Evolutionary conservation across 2,329 filamentous ascomycete species (phyloP).

Genomic region (Aspergillus sclerotialis): DNA sequence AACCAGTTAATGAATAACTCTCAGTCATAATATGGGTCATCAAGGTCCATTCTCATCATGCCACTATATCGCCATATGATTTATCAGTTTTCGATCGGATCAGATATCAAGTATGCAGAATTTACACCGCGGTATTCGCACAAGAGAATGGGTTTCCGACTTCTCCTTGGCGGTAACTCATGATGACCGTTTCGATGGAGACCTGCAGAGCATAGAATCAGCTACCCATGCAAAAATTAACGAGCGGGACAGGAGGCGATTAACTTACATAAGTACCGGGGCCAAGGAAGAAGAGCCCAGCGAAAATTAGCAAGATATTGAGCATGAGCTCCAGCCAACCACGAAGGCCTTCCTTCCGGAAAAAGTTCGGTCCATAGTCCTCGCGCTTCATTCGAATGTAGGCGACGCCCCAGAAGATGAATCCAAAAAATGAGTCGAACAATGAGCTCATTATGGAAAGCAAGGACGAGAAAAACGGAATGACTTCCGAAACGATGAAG

Average conservation of each 20-base stretch:
- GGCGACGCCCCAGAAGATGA: conserved; percentile 68
- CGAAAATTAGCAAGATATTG: conserved; percentile 65
- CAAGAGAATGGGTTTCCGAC: conserved; percentile 73
- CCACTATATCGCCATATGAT: neutral
- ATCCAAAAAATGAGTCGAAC: conserved; percentile 74
- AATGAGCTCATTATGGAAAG: conserved; percentile 57
- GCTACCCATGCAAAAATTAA: too few species aligned
- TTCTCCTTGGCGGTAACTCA: conserved; percentile 58
- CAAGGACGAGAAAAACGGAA: conserved; percentile 81
- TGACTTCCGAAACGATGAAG: conserved; percentile 86
- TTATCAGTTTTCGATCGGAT: neutral
- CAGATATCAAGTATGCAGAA: conserved; percentile 6
- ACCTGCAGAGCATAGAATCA: too few species aligned
- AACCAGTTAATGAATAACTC: neutral
- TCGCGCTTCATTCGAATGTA: conserved; percentile 39
- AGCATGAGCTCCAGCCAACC: conserved; percentile 43
- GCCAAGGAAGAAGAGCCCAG: conserved; percentile 73
- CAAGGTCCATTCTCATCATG: neutral
- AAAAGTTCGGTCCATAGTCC: conserved; percentile 35
- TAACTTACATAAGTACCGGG: conserved; percentile 68
- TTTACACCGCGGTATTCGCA: conserved; percentile 38
- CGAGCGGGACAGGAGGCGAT: conserved; percentile 3
- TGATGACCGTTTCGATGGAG: conserved; percentile 45
- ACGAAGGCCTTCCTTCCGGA: conserved; percentile 33
- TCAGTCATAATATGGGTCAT: neutral